A percentile compares a stretch with the other conserved stretches of the same genome.
phyloP scores from a whole-genome alignment of 169 alveolate genomes.

The Miamiensis avidus region DNA sequence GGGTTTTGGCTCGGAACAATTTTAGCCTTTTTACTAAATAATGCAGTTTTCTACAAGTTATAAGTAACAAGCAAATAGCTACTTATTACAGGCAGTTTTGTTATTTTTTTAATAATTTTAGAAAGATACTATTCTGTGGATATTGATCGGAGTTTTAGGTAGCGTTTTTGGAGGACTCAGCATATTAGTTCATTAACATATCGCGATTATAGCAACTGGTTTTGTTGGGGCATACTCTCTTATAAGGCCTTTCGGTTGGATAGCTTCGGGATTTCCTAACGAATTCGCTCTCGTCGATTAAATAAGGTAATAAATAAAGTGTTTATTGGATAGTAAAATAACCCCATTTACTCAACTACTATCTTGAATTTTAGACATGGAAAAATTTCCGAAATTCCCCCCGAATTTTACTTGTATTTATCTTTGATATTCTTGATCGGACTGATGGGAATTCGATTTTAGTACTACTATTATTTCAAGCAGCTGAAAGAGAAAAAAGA shows the following conservation, averaged over 20 bases:
- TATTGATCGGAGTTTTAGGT: conserved; percentile 6
- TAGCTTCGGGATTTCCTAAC: conserved; percentile 15
- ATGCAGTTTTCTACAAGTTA: conserved; percentile 22
- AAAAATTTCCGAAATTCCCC: neutral
- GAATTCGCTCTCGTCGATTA: conserved; percentile 11
- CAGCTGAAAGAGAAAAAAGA: too few relatives aligned
- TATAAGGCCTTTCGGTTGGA: conserved; percentile 25
- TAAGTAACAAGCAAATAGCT: neutral
- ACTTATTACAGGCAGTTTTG: neutral
- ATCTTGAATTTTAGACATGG: conserved; percentile 2
- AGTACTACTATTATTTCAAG: neutral
- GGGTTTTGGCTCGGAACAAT: conserved; percentile 24
- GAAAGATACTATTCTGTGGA: conserved; percentile 6
- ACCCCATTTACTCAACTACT: too few relatives aligned
- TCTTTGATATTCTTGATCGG: conserved; percentile 13
- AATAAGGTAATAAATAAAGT: neutral
- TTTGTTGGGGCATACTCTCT: conserved; percentile 12
- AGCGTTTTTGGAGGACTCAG: neutral
- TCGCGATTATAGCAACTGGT: conserved; percentile 10
- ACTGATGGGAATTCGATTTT: conserved; percentile 1
- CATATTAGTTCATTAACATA: neutral
- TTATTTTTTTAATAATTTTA: too few relatives aligned
- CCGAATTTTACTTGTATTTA: conserved; percentile 13
- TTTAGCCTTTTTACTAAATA: conserved; percentile 12
- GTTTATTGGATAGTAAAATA: too few relatives aligned